Conservation (phyloP, 257 asterid species). For the Cordia subcordata region DNA sequence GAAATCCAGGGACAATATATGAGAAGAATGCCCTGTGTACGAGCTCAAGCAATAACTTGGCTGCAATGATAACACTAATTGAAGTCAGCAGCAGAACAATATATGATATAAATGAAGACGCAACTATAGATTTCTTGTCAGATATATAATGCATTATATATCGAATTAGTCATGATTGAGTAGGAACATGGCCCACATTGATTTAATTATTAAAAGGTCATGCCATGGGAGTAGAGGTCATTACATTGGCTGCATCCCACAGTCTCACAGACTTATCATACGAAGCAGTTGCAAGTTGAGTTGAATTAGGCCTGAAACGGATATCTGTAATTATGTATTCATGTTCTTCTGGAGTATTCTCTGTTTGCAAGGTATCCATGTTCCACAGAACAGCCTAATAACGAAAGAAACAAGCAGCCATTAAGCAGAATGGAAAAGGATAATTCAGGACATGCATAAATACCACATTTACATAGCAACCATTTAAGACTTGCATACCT, state of each 20-base stretch:
- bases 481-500: slow-evolving; percentile 35
- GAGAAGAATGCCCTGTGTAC: slow-evolving; percentile 69
- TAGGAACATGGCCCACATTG: background rate
- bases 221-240: slow-evolving; percentile 18
- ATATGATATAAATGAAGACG: background rate
- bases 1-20: slow-evolving; percentile 86
- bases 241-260: slow-evolving; percentile 98
- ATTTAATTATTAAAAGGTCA: background rate
- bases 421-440: background rate
- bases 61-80: slow-evolving; percentile 43
- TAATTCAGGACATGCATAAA: background rate
- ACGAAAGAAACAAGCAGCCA: background rate
- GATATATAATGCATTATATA: background rate
- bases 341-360: slow-evolving; percentile 72
- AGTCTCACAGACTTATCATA: slow-evolving; percentile 84
- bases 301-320: slow-evolving; percentile 94
- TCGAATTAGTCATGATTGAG: too few relatives aligned
- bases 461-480: background rate
- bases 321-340: slow-evolving; percentile 79
- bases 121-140: background rate
- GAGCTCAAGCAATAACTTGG: slow-evolving; percentile 86
- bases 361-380: slow-evolving; percentile 88
- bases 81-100: slow-evolving; percentile 1
- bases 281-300: slow-evolving; percentile 90
- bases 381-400: slow-evolving; percentile 93